A percentile compares a stretch with the other conserved stretches of the same genome.
These are phyloP conservation scores for Peltaster fructicola DNA, from an alignment of 2,329 filamentous ascomycete species.

Conservation along the genomic window DNA sequence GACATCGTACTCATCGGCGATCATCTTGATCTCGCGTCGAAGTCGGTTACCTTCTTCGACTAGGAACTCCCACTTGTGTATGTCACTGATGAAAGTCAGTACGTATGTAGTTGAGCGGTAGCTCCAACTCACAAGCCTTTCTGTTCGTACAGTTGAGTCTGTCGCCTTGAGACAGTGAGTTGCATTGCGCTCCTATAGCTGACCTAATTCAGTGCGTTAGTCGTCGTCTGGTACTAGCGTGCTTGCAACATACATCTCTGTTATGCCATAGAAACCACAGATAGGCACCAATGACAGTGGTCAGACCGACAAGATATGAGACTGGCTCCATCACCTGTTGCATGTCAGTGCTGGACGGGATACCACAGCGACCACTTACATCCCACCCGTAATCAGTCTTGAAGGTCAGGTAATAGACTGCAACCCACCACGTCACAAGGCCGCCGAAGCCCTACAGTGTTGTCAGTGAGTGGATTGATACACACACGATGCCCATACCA, in stretches of 20 bases:
- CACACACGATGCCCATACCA: too few relatives aligned
- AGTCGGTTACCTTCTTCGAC: constrained; percentile 66
- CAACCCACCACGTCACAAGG: constrained; percentile 60
- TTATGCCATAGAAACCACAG: constrained; percentile 91
- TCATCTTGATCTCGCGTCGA: constrained; percentile 58
- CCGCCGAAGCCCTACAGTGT: too few relatives aligned
- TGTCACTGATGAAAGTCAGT: too few relatives aligned
- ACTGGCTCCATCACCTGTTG: constrained; percentile 82
- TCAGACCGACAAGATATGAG: constrained; percentile 74
- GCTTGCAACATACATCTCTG: constrained; percentile 70
- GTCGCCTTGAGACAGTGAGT: constrained; percentile 63
- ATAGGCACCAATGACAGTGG: constrained; percentile 75
- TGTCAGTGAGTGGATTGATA: too few relatives aligned
- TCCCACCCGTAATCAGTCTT: constrained; percentile 73
- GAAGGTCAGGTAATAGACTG: constrained; percentile 54
- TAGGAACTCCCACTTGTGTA: constrained; percentile 57
- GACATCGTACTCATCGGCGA: constrained; percentile 76
- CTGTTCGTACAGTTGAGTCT: constrained; percentile 56
- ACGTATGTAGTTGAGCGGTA: too few relatives aligned
- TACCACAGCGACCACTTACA: too few relatives aligned
- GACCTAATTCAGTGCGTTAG: too few relatives aligned
- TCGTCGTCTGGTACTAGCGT: too few relatives aligned
- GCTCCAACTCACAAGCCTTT: too few relatives aligned
- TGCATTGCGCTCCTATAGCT: constrained; percentile 72
- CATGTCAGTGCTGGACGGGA: too few relatives aligned